Evolutionary conservation across 495 filamentous ascomycete genomes (phyloP), one percentile per base, ranked within the genome.

Genomic region (Podospora bellae-mahoneyi): DNA sequence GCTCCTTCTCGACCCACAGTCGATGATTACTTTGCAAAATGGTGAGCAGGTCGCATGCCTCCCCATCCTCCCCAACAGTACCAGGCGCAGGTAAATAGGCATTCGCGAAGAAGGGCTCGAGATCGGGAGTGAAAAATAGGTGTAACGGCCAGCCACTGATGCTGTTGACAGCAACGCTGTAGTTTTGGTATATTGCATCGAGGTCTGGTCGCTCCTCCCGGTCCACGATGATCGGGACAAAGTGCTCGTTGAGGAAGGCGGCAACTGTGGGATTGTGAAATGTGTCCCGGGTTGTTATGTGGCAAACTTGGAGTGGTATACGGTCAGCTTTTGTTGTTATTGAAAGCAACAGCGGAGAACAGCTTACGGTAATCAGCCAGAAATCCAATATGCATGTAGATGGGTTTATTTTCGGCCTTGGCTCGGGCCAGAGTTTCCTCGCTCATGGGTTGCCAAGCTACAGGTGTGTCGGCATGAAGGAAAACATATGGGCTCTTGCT

Each of bases 171-270:
- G 94, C 94, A 81, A 97, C 92, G 34, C 96, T 92, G 80, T 96
- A 99, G 80, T 97, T 97, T 91, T 97, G 96, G 76, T 98, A 99
- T 66, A 98, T 93, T 64, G 92, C 90, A 75, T 99, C 95, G 71
- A 98, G 87, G 76, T 98, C 94, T 2, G 96, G 95, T 44, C 94
- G 90, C 77, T 97, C 94, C 77, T 99, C 95, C 32, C 94, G 88
- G 76, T 99, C 95, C 71, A 98, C 85, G 71, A 97, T 91, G 78
- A 99, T 89, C 7, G 95, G 95, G 26, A 99, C 89, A 78, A 98
- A 98, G 60, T 88, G 84, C 65, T 88, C 82, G 79, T 98, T 99
- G 56, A 99, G 85, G 66, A 97, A 84, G 7, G 84, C 80, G 20
- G 96, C 94, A 63, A 97, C 88, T 58, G 91, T 87, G 3, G 84